These are phyloP conservation scores for Podospora comata DNA, from an alignment of 495 filamentous ascomycete genomes.

Conservation along the genomic window DNA sequence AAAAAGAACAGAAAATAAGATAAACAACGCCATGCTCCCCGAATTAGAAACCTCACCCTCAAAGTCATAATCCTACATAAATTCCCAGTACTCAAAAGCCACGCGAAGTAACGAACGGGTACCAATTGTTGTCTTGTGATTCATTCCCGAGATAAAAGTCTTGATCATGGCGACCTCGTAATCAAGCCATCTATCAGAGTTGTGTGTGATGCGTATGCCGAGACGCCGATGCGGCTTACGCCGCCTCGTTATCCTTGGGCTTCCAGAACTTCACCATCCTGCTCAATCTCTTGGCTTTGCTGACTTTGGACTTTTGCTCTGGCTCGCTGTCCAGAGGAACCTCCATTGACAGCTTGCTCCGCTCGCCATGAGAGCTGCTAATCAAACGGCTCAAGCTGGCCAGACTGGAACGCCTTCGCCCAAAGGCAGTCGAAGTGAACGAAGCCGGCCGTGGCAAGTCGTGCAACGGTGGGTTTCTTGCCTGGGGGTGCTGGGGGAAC, in stretches of 20 bases:
- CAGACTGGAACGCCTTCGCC: conserved; percentile 77
- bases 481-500: conserved; percentile 34
- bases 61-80: conserved; percentile 29
- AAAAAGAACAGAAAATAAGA: conserved; percentile 12
- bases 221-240: conserved; percentile 9
- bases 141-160: not conserved
- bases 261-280: conserved; percentile 85
- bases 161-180: not conserved
- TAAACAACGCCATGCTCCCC: conserved; percentile 7
- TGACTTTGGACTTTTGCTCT: conserved; percentile 64
- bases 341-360: conserved; percentile 77
- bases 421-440: conserved; percentile 61
- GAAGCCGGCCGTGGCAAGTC: conserved; percentile 66
- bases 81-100: not conserved
- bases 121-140: not conserved
- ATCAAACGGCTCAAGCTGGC: conserved; percentile 82
- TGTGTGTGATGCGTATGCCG: not conserved
- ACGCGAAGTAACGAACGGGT: not conserved
- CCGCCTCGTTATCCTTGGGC: conserved; percentile 38
- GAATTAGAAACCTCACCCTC: conserved; percentile 19
- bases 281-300: conserved; percentile 69
- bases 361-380: conserved; percentile 70
- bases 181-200: not conserved
- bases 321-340: conserved; percentile 50
- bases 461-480: conserved; percentile 29